Conservation (phyloP, 495 filamentous ascomycete genomes). For the Rhypophila decipiens region DNA sequence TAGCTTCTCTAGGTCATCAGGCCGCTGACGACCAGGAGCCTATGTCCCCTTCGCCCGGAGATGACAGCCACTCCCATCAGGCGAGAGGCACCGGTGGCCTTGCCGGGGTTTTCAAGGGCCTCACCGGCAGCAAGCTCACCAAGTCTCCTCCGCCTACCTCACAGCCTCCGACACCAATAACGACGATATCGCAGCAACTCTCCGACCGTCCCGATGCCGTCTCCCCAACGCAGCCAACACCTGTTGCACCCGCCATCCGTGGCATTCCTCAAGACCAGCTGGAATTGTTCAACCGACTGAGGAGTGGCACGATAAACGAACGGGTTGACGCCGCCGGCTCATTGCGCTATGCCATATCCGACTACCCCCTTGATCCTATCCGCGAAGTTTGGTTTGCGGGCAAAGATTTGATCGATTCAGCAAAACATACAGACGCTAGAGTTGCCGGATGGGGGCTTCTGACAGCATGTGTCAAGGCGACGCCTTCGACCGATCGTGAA, state of each 20-base stretch:
- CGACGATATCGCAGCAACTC: constrained; percentile 15
- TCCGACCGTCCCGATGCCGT: constrained; percentile 27
- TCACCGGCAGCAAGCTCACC: constrained; percentile 40
- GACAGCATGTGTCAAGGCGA: constrained; percentile 55
- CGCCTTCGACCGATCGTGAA: constrained; percentile 56
- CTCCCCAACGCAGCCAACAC: constrained; percentile 5
- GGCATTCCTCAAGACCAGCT: constrained; percentile 35
- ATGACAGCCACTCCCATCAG: constrained; percentile 46
- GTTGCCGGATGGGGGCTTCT: constrained; percentile 57
- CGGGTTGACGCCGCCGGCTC: constrained; percentile 51
- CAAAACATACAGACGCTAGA: constrained; percentile 47
- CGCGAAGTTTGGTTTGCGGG: constrained; percentile 57
- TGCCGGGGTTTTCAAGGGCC: constrained; percentile 50
- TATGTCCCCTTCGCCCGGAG: constrained; percentile 54
- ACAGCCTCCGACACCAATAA: constrained; percentile 18
- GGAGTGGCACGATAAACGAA: constrained; percentile 41
- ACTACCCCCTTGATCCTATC: constrained; percentile 52
- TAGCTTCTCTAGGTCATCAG: constrained; percentile 39
- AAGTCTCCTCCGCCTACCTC: constrained; percentile 36
- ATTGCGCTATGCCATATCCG: constrained; percentile 46
- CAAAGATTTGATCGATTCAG: constrained; percentile 55
- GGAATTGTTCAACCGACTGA: constrained; percentile 38
- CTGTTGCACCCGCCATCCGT: constrained; percentile 10
- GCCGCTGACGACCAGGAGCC: constrained; percentile 32
- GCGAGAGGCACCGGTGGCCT: constrained; percentile 41